Base-by-base conservation (phyloP, 192 early-diverging fungal species). In the Coemansia asiatica region DNA sequence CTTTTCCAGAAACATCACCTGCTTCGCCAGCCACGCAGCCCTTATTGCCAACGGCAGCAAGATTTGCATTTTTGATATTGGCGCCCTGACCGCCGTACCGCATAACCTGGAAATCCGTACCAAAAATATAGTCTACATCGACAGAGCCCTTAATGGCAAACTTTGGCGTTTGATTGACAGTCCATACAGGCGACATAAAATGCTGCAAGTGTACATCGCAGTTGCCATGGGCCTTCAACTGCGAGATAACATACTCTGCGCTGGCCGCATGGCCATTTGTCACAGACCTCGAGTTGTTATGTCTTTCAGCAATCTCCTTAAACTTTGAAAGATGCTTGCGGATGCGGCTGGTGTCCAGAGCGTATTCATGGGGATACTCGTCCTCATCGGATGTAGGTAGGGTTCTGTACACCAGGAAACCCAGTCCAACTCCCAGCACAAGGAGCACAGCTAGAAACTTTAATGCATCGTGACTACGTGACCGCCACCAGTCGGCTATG, bases 11-110 rank as follows among this genome's bases (percentile, higher is more conserved):
- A 10, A 87, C 82, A n/a, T 77, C 59, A 47, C 61, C 71, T 19
- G 60, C 63, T n/a, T 75, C 68, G 12, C 76, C 69, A 12, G 68
- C 61, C 23, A 60, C 26, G 54, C 86, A 87, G 2, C 81, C 84
- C 56, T 74, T 49, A n/a, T 81, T 58, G 1, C 61, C 71, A 4
- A 86, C 85, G n/a, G 64, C 74, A 0, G 71, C 72, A n/a, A 84
- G 62, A 10, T 57, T 21, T 9, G 82, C 84, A n/a, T 68, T 61
- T 18, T 58, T 57, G 26, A 89, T 77, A 2, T 54, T 68, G 0
- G 88, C 77, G 16, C 83, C 71, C 25, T 74, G 72, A 0, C 88
- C 88, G 27, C 85, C 85, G 47, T 86, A 86, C 29, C 88, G 83
- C 74, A 89, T 83, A 57, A 79, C 35, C 33, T 63, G 58, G 25